Percentiles rank a stretch among this genome's conserved stretches.
phyloP scores from a whole-genome alignment of 805 yeast species.

The Metschnikowia arizonensis region DNA sequence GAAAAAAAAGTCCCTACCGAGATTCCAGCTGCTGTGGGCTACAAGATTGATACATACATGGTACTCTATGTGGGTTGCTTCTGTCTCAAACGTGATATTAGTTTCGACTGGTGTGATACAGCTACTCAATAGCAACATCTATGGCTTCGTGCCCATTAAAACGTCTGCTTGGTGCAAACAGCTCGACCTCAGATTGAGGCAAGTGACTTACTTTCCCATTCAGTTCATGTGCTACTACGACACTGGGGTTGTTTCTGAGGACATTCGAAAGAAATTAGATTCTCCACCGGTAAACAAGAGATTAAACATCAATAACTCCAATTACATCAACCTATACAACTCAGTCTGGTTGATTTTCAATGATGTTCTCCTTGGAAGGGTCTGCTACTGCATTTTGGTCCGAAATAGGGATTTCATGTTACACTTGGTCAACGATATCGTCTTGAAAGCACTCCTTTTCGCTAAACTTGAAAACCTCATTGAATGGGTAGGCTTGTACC shows the following conservation, averaged over 20 bases:
- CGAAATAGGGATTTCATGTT: constrained; percentile 31
- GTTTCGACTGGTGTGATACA: constrained; percentile 13
- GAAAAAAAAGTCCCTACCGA: background rate
- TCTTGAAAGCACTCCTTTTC: constrained; percentile 32
- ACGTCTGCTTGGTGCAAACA: constrained; percentile 70
- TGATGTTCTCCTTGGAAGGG: constrained; percentile 71
- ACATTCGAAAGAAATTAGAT: constrained; percentile 32
- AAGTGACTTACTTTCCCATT: constrained; percentile 70
- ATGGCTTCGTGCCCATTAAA: constrained; percentile 29
- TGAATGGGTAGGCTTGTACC: constrained; percentile 66
- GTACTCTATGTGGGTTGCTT: background rate
- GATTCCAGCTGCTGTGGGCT: background rate
- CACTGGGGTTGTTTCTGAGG: constrained; percentile 35
- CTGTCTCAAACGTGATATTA: background rate
- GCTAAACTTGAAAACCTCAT: constrained; percentile 47
- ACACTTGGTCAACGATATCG: constrained; percentile 18
- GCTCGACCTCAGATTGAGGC: constrained; percentile 71
- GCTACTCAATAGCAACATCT: constrained; percentile 26
- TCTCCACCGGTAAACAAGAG: constrained; percentile 35
- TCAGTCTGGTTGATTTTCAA: constrained; percentile 83
- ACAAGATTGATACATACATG: background rate
- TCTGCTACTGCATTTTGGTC: constrained; percentile 35
- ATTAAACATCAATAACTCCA: constrained; percentile 40
- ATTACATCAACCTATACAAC: constrained; percentile 78
- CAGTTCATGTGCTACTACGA: constrained; percentile 63